phyloP scores from a whole-genome alignment of 192 early-diverging fungal genomes.

The Coemansia reversa region DNA sequence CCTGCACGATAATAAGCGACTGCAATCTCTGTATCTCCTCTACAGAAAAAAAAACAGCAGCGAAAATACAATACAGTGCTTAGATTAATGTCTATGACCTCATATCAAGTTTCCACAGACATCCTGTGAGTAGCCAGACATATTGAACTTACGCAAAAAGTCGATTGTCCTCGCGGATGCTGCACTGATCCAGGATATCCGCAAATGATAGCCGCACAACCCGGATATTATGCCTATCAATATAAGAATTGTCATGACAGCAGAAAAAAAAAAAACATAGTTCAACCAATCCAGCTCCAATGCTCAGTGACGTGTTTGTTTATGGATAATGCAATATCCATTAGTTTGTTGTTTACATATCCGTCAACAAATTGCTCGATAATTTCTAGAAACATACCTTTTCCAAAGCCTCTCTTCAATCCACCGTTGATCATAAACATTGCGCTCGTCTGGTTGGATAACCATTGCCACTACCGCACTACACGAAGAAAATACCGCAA shows the following conservation, averaged over 20 bases:
- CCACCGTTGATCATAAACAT: slow-evolving; percentile 87
- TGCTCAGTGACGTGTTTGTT: background rate
- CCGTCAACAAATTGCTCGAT: too few relatives aligned
- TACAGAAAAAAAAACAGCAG: slow-evolving; percentile 18
- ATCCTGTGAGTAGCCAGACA: background rate
- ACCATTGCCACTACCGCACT: slow-evolving; percentile 83
- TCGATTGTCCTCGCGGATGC: slow-evolving; percentile 57
- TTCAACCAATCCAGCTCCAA: too few relatives aligned
- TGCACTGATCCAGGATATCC: slow-evolving; percentile 66
- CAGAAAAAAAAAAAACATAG: background rate
- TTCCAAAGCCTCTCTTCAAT: slow-evolving; percentile 45
- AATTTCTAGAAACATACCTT: slow-evolving; percentile 22
- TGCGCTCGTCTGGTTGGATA: slow-evolving; percentile 89
- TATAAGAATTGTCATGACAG: background rate
- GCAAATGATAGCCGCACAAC: slow-evolving; percentile 48
- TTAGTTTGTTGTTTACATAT: background rate
- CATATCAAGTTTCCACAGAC: background rate
- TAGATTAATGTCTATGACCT: background rate
- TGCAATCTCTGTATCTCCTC: slow-evolving; percentile 72
- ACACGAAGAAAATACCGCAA: slow-evolving; percentile 3
- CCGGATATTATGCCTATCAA: slow-evolving; percentile 30
- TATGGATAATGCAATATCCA: background rate
- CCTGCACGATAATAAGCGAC: slow-evolving; percentile 90
- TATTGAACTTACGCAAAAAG: slow-evolving; percentile 62
- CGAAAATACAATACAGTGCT: background rate